Evolutionary conservation across 1,139 yeast species (phyloP).

Genomic region (Magnusiomyces suaveolens): DNA sequence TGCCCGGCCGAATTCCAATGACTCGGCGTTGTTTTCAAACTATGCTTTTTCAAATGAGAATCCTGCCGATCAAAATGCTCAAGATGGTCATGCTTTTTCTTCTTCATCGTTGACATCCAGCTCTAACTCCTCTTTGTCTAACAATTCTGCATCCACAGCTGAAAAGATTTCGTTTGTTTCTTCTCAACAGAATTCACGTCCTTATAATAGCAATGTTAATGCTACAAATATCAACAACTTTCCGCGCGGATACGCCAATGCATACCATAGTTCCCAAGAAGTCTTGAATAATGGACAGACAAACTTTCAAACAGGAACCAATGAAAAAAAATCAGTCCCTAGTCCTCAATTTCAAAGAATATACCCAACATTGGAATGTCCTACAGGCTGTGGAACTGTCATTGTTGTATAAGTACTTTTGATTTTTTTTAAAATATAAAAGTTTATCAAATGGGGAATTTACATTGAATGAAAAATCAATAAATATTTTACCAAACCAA

Average conservation of each 20-base stretch:
- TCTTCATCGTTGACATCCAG: background rate
- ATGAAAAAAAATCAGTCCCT: background rate
- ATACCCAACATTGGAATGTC: slow-evolving; percentile 61
- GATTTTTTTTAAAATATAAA: no score
- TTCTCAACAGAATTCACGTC: background rate
- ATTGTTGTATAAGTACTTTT: slow-evolving; percentile 13
- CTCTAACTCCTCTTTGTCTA: background rate
- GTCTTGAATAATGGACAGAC: background rate
- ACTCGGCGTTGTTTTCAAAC: no score
- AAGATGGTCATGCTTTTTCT: background rate
- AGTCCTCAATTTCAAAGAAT: slow-evolving; percentile 24
- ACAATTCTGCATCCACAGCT: background rate
- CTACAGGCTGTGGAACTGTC: slow-evolving; percentile 54
- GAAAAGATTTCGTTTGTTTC: no score
- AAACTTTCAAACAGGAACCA: background rate
- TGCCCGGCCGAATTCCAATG: background rate
- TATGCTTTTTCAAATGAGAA: background rate
- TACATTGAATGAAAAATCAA: no score
- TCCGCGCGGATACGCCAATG: background rate
- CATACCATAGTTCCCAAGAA: background rate
- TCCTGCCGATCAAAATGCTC: background rate
- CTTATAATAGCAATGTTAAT: background rate
- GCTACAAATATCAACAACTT: background rate
- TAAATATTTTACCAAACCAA: no score
- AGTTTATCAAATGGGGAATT: no score